Evolutionary conservation across 257 asterid genomes (phyloP).

Genomic region (Catharanthus roseus): DNA sequence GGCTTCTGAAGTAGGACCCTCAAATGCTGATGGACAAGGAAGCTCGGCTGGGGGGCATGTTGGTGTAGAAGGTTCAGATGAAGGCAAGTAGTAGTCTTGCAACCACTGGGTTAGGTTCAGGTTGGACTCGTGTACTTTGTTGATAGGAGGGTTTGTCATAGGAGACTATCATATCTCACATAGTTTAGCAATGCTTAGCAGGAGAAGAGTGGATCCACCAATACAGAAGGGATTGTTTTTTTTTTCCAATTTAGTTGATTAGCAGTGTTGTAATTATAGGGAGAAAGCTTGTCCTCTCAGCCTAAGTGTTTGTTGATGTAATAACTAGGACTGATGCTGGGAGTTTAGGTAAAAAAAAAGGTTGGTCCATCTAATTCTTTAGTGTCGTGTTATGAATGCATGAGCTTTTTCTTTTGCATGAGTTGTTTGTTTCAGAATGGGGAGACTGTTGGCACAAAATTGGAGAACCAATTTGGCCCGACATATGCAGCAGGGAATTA

Average conservation of each 20-base stretch:
- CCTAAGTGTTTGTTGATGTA: not conserved
- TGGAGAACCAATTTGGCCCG: no score
- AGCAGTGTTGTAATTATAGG: conserved; percentile 15
- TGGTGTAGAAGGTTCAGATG: conserved; percentile 36
- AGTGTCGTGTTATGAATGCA: conserved; percentile 5
- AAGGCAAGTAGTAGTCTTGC: conserved; percentile 37
- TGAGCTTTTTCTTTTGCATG: not conserved
- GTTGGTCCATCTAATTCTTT: conserved; percentile 3
- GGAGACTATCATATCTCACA: not conserved
- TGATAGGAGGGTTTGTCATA: conserved; percentile 3
- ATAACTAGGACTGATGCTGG: not conserved
- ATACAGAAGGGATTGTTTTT: not conserved
- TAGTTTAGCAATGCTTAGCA: conserved; percentile 10
- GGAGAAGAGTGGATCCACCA: not conserved
- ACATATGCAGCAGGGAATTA: no score
- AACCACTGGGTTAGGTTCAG: not conserved
- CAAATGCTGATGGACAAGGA: conserved; percentile 36
- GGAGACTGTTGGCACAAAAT: no score
- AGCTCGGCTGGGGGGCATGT: conserved; percentile 30
- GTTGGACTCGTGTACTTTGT: conserved; percentile 2
- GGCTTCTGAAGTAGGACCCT: conserved; percentile 29
- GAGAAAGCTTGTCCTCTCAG: conserved; percentile 12
- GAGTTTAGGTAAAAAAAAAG: not conserved
- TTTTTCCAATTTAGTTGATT: not conserved
- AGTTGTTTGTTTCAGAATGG: not conserved